A percentile compares a stretch with the other conserved stretches of the same genome.
phyloP scores from a whole-genome alignment of 2,329 filamentous ascomycete genomes.

The Nothophoma quercina region DNA sequence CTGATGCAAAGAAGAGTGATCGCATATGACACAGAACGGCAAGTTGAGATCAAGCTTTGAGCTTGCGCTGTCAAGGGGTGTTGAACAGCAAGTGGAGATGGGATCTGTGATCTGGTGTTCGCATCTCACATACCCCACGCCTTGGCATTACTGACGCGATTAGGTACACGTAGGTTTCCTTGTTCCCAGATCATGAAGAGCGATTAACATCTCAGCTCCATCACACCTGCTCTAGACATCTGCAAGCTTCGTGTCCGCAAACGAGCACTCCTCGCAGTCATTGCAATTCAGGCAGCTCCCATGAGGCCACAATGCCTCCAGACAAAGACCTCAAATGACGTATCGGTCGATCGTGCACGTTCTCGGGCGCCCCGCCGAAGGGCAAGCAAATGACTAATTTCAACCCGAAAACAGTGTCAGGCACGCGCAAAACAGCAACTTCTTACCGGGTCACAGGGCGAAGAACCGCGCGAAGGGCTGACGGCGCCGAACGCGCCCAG shows the following conservation, averaged over 20 bases:
- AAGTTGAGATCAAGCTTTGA: not conserved
- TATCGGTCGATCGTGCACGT: slow-evolving; percentile 14
- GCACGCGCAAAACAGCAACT: slow-evolving; percentile 27
- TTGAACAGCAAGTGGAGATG: slow-evolving; percentile 1
- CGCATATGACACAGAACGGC: not conserved
- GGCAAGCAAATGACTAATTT: slow-evolving; percentile 34
- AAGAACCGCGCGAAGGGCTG: slow-evolving; percentile 17
- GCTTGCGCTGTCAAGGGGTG: not conserved
- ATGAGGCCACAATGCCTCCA: slow-evolving; percentile 3
- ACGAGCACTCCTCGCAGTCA: too few relatives aligned
- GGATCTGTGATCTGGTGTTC: slow-evolving; percentile 16
- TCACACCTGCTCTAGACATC: not conserved
- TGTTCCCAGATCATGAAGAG: not conserved
- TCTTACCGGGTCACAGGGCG: slow-evolving; percentile 3
- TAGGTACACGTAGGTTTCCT: slow-evolving; percentile 26
- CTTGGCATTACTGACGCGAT: slow-evolving; percentile 36
- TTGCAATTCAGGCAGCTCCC: not conserved
- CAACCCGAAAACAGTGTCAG: slow-evolving; percentile 30
- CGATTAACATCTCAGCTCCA: slow-evolving; percentile 6
- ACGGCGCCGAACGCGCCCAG: slow-evolving; percentile 34
- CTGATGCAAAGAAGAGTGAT: not conserved
- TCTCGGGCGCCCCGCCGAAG: slow-evolving; percentile 26
- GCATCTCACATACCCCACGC: slow-evolving; percentile 27
- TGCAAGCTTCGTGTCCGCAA: not conserved
- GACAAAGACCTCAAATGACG: slow-evolving; percentile 13